Percentiles rank a stretch among this genome's conserved stretches.
These are phyloP conservation scores for Eucalyptus pumila DNA, from an alignment of 345 rosid genomes.

Conservation along the genomic window DNA sequence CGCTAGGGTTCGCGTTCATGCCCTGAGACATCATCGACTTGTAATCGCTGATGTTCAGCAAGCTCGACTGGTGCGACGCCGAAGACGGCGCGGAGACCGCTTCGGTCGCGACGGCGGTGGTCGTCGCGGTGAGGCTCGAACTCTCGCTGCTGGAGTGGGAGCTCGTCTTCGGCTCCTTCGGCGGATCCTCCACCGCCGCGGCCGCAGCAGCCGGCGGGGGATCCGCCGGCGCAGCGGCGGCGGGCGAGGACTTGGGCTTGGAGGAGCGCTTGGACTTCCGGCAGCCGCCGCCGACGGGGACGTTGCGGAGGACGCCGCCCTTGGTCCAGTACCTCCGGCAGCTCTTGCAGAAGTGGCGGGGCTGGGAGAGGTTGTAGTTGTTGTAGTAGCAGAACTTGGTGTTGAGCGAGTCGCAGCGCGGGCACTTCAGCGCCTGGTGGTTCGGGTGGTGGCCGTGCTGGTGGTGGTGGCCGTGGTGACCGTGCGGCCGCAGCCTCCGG, in stretches of 20 bases:
- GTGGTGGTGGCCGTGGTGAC: slow-evolving; percentile 40
- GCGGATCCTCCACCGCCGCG: neutral
- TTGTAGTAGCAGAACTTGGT: slow-evolving; percentile 98
- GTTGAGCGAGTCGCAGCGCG: slow-evolving; percentile 84
- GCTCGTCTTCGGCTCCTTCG: slow-evolving; percentile 12
- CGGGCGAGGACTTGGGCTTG: neutral
- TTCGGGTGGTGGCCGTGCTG: slow-evolving; percentile 32
- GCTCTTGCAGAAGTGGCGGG: slow-evolving; percentile 93
- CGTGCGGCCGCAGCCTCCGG: slow-evolving; percentile 63
- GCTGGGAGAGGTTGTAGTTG: slow-evolving; percentile 97
- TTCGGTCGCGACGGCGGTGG: slow-evolving; percentile 15
- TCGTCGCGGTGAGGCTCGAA: slow-evolving; percentile 65
- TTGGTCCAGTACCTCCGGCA: slow-evolving; percentile 99
- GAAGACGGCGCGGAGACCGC: slow-evolving; percentile 37
- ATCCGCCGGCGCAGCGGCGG: neutral
- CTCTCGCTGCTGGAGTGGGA: slow-evolving; percentile 77
- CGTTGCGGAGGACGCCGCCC: slow-evolving; percentile 97
- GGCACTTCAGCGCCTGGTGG: slow-evolving; percentile 85
- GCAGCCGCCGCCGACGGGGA: slow-evolving; percentile 87
- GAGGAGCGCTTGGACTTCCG: slow-evolving; percentile 60
- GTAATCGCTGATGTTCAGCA: slow-evolving; percentile 1
- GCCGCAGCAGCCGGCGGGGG: neutral
- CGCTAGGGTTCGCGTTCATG: neutral
- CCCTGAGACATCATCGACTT: neutral
- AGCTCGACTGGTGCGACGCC: slow-evolving; percentile 13